These are phyloP conservation scores for Xylaria sp. DNA, from an alignment of 2,329 filamentous ascomycete species.

Conservation along the genomic window DNA sequence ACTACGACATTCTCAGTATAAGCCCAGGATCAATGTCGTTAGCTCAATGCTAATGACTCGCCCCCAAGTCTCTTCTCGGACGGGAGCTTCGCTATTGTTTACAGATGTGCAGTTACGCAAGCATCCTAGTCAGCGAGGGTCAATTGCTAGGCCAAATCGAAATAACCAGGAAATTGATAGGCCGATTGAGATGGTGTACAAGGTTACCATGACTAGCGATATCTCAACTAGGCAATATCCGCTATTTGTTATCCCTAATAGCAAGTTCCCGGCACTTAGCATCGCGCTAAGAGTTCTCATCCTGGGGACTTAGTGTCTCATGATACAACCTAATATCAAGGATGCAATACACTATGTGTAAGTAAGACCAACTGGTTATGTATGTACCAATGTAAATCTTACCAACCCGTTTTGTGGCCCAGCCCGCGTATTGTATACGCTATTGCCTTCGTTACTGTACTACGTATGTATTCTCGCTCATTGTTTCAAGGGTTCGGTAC, in stretches of 20 bases:
- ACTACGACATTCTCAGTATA: neutral
- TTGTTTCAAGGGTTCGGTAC: conserved; percentile 33
- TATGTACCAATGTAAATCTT: conserved; percentile 27
- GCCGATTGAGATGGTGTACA: conserved; percentile 10
- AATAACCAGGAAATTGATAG: conserved; percentile 10
- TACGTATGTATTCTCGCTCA: conserved; percentile 3
- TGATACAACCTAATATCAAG: conserved; percentile 20
- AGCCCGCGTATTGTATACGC: conserved; percentile 15
- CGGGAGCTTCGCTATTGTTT: conserved; percentile 4
- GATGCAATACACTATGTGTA: conserved; percentile 17
- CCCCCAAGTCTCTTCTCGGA: neutral
- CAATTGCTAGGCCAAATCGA: conserved; percentile 13
- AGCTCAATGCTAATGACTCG: conserved; percentile 11
- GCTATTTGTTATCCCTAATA: conserved; percentile 11
- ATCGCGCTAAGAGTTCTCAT: conserved; percentile 11
- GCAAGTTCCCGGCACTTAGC: conserved; percentile 19
- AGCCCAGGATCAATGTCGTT: conserved; percentile 10
- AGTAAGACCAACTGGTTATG: conserved; percentile 23
- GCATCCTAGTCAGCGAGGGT: conserved; percentile 7
- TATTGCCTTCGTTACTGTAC: conserved; percentile 15
- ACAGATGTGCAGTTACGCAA: conserved; percentile 3
- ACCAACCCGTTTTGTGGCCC: conserved; percentile 24
- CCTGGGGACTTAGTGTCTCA: conserved; percentile 21
- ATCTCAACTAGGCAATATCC: conserved; percentile 10
- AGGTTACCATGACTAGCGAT: neutral